A percentile compares a stretch with the other conserved stretches of the same genome.
phyloP scores from a whole-genome alignment of 805 yeast genomes.

The Starmerella khaoyaiensis region DNA sequence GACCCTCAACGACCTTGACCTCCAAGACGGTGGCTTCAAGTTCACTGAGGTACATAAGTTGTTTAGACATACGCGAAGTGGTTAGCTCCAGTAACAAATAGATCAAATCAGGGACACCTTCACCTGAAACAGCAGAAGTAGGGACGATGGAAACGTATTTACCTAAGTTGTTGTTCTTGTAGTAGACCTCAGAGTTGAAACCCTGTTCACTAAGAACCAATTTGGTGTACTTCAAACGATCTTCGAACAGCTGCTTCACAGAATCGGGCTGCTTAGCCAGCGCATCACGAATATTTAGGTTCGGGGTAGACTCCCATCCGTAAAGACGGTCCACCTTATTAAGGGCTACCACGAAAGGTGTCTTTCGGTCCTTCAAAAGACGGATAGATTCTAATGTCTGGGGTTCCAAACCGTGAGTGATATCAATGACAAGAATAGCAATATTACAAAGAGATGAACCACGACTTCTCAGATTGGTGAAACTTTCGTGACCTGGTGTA shows the following conservation, averaged over 20 bases:
- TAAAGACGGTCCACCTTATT: conserved; percentile 96
- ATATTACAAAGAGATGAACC: conserved; percentile 98
- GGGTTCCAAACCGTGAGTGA: conserved; percentile 98
- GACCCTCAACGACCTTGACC: conserved; percentile 96
- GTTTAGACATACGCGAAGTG: conserved; percentile 97
- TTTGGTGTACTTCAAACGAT: conserved; percentile 71
- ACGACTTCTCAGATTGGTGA: conserved; percentile 92
- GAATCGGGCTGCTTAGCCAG: conserved; percentile 66
- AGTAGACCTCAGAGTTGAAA: conserved; percentile 90
- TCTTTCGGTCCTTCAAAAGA: conserved; percentile 87
- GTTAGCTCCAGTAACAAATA: conserved; percentile 92
- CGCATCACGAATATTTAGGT: conserved; percentile 93
- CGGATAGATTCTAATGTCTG: conserved; percentile 92
- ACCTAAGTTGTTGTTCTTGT: conserved; percentile 85
- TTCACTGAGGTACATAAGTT: conserved; percentile 86
- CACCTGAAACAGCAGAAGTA: conserved; percentile 98
- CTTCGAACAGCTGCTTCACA: conserved; percentile 86
- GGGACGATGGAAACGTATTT: conserved; percentile 94
- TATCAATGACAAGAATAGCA: conserved; percentile 95
- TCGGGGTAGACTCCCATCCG: conserved; percentile 84
- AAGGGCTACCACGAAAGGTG: conserved; percentile 93
- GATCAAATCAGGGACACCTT: conserved; percentile 97
- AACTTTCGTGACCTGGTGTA: conserved; percentile 99
- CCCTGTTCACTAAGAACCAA: conserved; percentile 95
- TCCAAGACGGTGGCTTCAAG: conserved; percentile 94